Evolutionary conservation across 108 stramenopile species (phyloP).

Genomic region (Licmophora abbreviata): DNA sequence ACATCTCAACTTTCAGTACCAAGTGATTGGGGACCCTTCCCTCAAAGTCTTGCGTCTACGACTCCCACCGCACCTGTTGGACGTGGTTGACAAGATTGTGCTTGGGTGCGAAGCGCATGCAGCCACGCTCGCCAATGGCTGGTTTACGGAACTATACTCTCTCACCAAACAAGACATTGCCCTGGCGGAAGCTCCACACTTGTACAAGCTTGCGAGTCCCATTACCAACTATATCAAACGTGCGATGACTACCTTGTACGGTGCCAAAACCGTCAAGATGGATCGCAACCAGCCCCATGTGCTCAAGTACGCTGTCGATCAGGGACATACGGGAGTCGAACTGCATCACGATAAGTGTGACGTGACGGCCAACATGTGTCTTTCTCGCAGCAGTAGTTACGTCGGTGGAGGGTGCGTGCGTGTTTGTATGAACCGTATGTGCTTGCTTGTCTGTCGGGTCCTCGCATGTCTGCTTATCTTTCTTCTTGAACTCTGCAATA

Average conservation of each 20-base stretch:
- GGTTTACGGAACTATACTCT: slow-evolving; percentile 64
- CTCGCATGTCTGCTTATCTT: too few relatives aligned
- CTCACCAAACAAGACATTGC: slow-evolving; percentile 76
- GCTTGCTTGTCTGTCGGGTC: too few relatives aligned
- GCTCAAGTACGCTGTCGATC: slow-evolving; percentile 55
- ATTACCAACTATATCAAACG: slow-evolving; percentile 37
- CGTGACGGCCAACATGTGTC: slow-evolving; percentile 60
- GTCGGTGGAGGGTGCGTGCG: slow-evolving; percentile 59
- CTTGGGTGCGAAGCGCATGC: slow-evolving; percentile 42
- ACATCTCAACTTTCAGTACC: too few relatives aligned
- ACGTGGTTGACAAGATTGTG: slow-evolving; percentile 48
- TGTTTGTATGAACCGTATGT: too few relatives aligned
- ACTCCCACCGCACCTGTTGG: slow-evolving; percentile 39
- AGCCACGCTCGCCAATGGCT: slow-evolving; percentile 26
- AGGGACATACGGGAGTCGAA: slow-evolving; percentile 62
- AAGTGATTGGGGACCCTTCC: slow-evolving; percentile 58
- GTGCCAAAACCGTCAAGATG: slow-evolving; percentile 20
- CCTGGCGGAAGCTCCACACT: slow-evolving; percentile 47
- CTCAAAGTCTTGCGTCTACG: slow-evolving; percentile 39
- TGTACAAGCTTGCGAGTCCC: slow-evolving; percentile 33
- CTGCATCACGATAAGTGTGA: slow-evolving; percentile 74
- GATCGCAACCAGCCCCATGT: slow-evolving; percentile 79
- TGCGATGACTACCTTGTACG: slow-evolving; percentile 33
- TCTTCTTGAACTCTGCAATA: too few relatives aligned
- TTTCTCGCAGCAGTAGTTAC: slow-evolving; percentile 40